Conservation (phyloP, 495 filamentous ascomycete species). For the Penicillium coffeae region DNA sequence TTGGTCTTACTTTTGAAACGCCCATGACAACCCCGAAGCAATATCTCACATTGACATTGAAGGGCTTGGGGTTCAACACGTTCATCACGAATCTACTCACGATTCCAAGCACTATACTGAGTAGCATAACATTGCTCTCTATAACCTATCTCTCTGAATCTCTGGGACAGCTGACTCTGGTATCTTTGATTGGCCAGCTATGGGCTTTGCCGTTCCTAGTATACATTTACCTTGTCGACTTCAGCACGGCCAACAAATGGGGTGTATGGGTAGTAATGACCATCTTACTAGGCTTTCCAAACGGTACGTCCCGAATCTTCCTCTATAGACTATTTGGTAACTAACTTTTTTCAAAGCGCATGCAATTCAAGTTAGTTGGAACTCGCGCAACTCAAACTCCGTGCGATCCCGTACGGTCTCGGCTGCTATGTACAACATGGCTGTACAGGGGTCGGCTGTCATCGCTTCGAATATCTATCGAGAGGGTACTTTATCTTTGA, state of each 20-base stretch:
- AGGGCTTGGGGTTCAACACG: conserved; percentile 57
- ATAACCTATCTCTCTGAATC: conserved; percentile 49
- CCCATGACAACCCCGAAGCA: conserved; percentile 42
- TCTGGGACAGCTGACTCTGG: too few species aligned
- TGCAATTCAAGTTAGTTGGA: conserved; percentile 36
- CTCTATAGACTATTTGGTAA: too few species aligned
- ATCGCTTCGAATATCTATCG: conserved; percentile 55
- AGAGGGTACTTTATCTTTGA: too few species aligned
- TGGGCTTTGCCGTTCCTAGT: conserved; percentile 51
- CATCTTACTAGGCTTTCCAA: conserved; percentile 1
- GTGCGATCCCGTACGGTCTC: conserved; percentile 55
- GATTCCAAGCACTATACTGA: conserved; percentile 49
- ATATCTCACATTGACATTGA: conserved; percentile 63
- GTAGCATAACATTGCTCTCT: conserved; percentile 38
- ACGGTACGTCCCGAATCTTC: too few species aligned
- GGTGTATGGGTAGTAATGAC: conserved; percentile 4
- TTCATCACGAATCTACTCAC: conserved; percentile 63
- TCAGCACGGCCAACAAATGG: conserved; percentile 1
- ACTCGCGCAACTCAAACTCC: conserved; percentile 51
- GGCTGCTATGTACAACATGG: conserved; percentile 55
- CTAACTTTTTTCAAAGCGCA: too few species aligned
- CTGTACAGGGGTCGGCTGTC: conserved; percentile 46
- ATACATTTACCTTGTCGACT: conserved; percentile 20
- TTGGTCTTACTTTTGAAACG: conserved; percentile 49
- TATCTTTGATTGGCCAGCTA: too few species aligned